These are phyloP conservation scores for Acanthamoeba castellanii DNA, from an alignment of 208 protist species.

Conservation along the genomic window DNA sequence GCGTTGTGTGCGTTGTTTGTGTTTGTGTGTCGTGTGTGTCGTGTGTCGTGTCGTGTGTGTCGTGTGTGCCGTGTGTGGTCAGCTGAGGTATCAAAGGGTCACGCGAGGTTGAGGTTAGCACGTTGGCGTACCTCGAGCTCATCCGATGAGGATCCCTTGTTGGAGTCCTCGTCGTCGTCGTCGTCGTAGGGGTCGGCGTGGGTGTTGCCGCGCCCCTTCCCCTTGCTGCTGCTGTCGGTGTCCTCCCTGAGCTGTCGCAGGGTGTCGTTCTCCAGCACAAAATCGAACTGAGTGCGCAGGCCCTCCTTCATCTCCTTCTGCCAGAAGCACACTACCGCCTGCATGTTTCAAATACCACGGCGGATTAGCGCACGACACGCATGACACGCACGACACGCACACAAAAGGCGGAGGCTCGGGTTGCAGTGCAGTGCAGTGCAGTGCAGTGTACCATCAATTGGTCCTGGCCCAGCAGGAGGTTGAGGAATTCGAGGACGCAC, in stretches of 20 bases:
- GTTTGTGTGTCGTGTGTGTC: background rate
- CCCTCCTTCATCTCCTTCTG: constrained; percentile 21
- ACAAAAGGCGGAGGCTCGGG: background rate
- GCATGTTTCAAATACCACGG: background rate
- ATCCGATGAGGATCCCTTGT: background rate
- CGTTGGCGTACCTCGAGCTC: background rate
- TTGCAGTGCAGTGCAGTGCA: no score
- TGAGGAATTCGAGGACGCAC: constrained; percentile 9
- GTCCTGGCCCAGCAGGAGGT: background rate
- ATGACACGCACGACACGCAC: background rate
- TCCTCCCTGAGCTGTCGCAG: background rate
- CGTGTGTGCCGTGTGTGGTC: no score
- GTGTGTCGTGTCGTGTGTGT: no score
- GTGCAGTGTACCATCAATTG: background rate
- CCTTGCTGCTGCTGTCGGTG: background rate
- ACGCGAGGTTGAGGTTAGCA: no score
- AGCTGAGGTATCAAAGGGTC: no score
- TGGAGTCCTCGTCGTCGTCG: background rate
- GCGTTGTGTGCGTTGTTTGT: no score
- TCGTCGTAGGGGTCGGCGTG: background rate
- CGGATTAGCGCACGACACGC: no score
- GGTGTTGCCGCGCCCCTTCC: background rate
- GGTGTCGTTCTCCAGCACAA: constrained; percentile 1
- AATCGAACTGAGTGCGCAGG: background rate
- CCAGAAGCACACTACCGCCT: background rate